phyloP scores from a whole-genome alignment of 176 grass and related monocot species.

The Stipa capillata region DNA sequence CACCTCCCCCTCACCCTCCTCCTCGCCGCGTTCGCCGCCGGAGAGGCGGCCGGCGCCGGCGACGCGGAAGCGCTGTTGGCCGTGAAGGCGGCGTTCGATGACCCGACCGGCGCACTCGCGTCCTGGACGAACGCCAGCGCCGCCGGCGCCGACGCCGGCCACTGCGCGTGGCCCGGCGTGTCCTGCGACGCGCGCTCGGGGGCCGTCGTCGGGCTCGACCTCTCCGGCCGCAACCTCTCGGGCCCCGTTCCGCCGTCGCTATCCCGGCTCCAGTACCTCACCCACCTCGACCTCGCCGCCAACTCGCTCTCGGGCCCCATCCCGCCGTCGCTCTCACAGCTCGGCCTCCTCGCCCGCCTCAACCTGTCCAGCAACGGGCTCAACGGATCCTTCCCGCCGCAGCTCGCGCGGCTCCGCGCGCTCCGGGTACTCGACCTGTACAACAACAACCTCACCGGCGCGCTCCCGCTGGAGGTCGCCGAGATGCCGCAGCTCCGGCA shows the following conservation, averaged over 20 bases:
- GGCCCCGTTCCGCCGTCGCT: conserved; percentile 33
- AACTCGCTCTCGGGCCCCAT: conserved; percentile 47
- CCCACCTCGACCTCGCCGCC: conserved; percentile 37
- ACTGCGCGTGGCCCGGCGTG: conserved; percentile 45
- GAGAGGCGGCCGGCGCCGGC: neutral
- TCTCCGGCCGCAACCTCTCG: conserved; percentile 72
- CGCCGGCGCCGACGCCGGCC: too few species aligned
- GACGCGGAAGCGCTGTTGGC: conserved; percentile 53
- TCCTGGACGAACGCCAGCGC: conserved; percentile 31
- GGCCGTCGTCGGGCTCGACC: conserved; percentile 54
- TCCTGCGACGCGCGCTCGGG: conserved; percentile 31
- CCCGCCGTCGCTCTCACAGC: conserved; percentile 35
- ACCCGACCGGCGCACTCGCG: conserved; percentile 41
- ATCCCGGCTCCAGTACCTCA: conserved; percentile 14
- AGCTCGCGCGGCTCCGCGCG: conserved; percentile 25
- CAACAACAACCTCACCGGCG: conserved; percentile 78
- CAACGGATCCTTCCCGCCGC: conserved; percentile 51
- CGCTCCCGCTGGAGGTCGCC: conserved; percentile 32
- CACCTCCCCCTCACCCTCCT: neutral
- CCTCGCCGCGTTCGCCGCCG: neutral
- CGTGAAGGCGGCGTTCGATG: conserved; percentile 45
- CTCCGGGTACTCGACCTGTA: conserved; percentile 76
- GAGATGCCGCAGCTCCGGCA: conserved; percentile 41
- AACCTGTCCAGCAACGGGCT: conserved; percentile 86
- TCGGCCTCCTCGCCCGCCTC: conserved; percentile 44